phyloP scores from a whole-genome alignment of 805 yeast species.

The Hanseniaspora guilliermondii region DNA sequence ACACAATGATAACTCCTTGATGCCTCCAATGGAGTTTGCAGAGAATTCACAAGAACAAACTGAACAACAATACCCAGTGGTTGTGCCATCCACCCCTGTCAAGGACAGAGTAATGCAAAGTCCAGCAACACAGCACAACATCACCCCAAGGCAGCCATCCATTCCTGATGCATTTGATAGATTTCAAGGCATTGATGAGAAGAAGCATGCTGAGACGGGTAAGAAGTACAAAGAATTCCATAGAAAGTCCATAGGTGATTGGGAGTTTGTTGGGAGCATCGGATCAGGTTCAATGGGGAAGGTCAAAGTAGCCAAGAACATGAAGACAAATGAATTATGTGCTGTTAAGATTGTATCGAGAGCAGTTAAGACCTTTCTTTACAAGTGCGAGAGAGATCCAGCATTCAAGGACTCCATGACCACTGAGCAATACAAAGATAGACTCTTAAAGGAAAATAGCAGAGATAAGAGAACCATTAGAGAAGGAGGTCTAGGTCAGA shows the following conservation, averaged over 20 bases:
- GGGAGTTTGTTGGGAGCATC: slow-evolving; percentile 89
- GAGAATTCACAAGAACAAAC: slow-evolving; percentile 15
- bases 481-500: slow-evolving; percentile 87
- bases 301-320: slow-evolving; percentile 84
- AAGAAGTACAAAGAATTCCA: slow-evolving; percentile 39
- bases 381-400: slow-evolving; percentile 58
- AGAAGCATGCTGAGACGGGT: slow-evolving; percentile 13
- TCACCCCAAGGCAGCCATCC: slow-evolving; percentile 9
- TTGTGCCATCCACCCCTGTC: slow-evolving; percentile 2
- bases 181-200: slow-evolving; percentile 11
- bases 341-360: slow-evolving; percentile 88
- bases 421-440: slow-evolving; percentile 49
- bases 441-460: slow-evolving; percentile 68
- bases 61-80: slow-evolving; percentile 16
- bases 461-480: slow-evolving; percentile 86
- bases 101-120: slow-evolving; percentile 11
- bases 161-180: background rate
- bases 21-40: slow-evolving; percentile 13
- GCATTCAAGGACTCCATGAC: slow-evolving; percentile 52
- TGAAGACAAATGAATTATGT: slow-evolving; percentile 67
- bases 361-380: slow-evolving; percentile 64
- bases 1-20: slow-evolving; percentile 10
- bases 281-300: slow-evolving; percentile 99
- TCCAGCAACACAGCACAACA: slow-evolving; percentile 1
- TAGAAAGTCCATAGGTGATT: slow-evolving; percentile 83